Percentiles rank a stretch among this genome's conserved stretches.
Evolutionary conservation across 2,329 filamentous ascomycete genomes (phyloP).

Genomic region (Colletotrichum abscissum): DNA sequence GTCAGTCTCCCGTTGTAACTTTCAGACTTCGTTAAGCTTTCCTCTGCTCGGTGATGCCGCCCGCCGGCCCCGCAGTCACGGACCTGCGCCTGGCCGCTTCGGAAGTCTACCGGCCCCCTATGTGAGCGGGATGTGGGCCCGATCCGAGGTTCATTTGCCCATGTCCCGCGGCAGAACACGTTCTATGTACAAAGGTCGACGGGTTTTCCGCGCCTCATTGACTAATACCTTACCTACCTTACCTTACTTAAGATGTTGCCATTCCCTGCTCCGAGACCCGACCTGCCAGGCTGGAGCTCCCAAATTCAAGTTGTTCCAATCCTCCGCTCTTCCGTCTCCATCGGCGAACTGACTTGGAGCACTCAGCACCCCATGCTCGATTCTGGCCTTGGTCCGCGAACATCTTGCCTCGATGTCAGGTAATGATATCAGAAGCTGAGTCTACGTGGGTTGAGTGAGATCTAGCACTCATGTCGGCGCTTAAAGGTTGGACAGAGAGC

Average conservation of each 20-base stretch:
- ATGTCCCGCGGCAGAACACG: not conserved
- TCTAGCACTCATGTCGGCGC: not conserved
- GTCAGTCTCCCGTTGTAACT: not conserved
- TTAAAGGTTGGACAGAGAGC: not conserved
- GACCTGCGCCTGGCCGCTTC: not conserved
- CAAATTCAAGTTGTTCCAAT: too few species aligned
- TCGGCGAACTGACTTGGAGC: too few species aligned
- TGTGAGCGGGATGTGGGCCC: not conserved
- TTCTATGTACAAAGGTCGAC: not conserved
- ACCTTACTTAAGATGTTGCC: too few species aligned
- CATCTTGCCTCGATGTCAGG: too few species aligned
- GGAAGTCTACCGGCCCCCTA: not conserved
- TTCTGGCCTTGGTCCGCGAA: too few species aligned
- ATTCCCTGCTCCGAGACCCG: too few species aligned
- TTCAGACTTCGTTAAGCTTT: not conserved
- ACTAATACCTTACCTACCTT: too few species aligned
- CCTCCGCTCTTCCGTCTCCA: too few species aligned
- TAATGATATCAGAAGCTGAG: too few species aligned
- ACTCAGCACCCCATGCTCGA: too few species aligned
- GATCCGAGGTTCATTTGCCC: not conserved
- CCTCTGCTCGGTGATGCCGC: not conserved
- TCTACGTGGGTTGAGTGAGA: too few species aligned
- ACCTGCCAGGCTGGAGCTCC: too few species aligned
- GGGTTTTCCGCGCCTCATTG: not conserved
- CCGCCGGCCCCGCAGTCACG: not conserved